These are phyloP conservation scores for Flagelloscypha sp. DNA, from an alignment of 768 basidiomycete genomes.

Conservation along the genomic window DNA sequence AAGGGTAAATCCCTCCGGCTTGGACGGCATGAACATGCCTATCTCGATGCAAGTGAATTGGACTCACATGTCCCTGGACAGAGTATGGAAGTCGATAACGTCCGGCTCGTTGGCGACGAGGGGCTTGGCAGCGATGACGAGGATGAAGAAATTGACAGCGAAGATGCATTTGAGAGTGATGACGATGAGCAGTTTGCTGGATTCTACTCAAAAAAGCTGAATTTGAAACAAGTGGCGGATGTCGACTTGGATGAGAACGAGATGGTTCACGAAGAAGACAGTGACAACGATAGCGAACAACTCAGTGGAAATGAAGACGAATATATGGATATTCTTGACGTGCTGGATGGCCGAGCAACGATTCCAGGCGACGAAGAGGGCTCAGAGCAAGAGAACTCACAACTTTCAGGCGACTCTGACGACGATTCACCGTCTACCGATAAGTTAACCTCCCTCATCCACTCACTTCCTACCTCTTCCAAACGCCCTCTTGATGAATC, in stretches of 20 bases:
- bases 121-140: conserved; percentile 63
- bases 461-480: conserved; percentile 48
- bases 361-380: conserved; percentile 44
- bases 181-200: conserved; percentile 74
- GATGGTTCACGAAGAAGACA: conserved; percentile 32
- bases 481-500: conserved; percentile 44
- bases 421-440: too few species aligned
- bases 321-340: conserved; percentile 57
- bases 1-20: too few species aligned
- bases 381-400: conserved; percentile 42
- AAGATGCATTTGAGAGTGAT: conserved; percentile 75
- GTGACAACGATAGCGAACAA: conserved; percentile 23
- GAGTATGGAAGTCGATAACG: too few species aligned
- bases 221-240: conserved; percentile 37
- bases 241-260: conserved; percentile 63
- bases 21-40: too few species aligned
- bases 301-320: conserved; percentile 38
- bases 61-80: too few species aligned
- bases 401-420: too few species aligned
- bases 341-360: conserved; percentile 54
- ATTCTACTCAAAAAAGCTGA: conserved; percentile 42
- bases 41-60: too few species aligned
- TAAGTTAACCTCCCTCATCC: conserved; percentile 65
- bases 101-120: too few species aligned
- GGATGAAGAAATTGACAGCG: conserved; percentile 81